These are phyloP conservation scores for Pistacia integerrima DNA, from an alignment of 345 rosid species.

Conservation along the genomic window DNA sequence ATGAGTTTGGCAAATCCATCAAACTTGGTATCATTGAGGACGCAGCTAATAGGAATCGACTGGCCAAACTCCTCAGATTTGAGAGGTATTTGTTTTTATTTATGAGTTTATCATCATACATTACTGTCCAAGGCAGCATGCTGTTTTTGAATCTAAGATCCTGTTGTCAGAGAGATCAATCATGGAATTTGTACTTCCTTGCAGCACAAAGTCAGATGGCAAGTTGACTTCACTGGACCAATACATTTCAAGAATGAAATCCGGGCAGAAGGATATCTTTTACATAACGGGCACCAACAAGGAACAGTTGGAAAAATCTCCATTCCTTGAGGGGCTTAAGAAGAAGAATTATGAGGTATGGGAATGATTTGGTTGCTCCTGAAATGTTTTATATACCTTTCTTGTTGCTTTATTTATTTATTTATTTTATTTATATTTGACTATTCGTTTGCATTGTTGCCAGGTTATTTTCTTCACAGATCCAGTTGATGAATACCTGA, in stretches of 20 bases:
- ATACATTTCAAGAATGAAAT: conserved; percentile 91
- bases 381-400: not conserved
- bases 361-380: not conserved
- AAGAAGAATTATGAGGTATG: conserved; percentile 88
- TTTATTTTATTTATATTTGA: not conserved
- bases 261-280: conserved; percentile 85
- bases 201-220: conserved; percentile 92
- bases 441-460: not conserved
- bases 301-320: conserved; percentile 93
- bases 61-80: conserved; percentile 90
- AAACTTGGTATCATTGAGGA: conserved; percentile 97
- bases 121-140: not conserved
- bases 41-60: conserved; percentile 89
- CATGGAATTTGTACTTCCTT: conserved; percentile 8
- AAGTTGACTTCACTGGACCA: conserved; percentile 91
- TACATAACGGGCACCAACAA: conserved; percentile 95
- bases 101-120: not conserved
- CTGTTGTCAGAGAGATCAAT: not conserved
- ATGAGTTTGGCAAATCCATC: conserved; percentile 95
- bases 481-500: conserved; percentile 95
- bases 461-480: conserved; percentile 99
- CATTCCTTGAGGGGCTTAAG: conserved; percentile 93
- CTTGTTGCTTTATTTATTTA: not conserved
- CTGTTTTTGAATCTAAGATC: not conserved
- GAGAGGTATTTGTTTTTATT: conserved; percentile 56